phyloP scores from a whole-genome alignment of 2,329 filamentous ascomycete species.

The Metarhizium rileyi region DNA sequence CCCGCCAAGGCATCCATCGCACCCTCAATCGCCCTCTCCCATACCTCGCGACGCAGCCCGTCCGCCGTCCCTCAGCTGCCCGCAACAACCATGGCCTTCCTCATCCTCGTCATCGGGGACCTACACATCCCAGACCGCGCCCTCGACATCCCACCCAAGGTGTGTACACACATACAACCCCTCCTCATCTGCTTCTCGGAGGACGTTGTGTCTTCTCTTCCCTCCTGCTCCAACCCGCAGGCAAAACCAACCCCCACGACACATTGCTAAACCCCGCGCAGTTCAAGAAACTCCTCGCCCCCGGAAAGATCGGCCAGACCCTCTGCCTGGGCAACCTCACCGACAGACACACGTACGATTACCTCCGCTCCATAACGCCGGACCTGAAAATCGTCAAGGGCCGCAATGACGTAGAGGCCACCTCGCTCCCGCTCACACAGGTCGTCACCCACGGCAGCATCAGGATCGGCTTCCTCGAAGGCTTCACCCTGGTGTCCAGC shows the following conservation, averaged over 20 bases:
- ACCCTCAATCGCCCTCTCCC: neutral
- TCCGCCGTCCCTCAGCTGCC: neutral
- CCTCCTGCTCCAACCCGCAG: no score
- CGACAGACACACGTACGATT: slow-evolving; percentile 71
- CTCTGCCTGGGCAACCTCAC: slow-evolving; percentile 74
- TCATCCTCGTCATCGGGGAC: slow-evolving; percentile 87
- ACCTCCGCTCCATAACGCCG: slow-evolving; percentile 64
- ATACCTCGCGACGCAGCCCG: no score
- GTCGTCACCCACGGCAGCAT: slow-evolving; percentile 57
- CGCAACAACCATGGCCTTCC: slow-evolving; percentile 59
- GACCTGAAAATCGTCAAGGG: slow-evolving; percentile 63
- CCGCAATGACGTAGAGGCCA: slow-evolving; percentile 56
- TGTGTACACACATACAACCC: slow-evolving; percentile 26
- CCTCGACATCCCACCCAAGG: slow-evolving; percentile 84
- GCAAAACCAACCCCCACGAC: no score
- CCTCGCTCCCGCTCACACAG: slow-evolving; percentile 54
- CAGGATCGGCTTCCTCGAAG: slow-evolving; percentile 58
- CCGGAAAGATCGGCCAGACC: slow-evolving; percentile 74
- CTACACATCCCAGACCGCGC: slow-evolving; percentile 89
- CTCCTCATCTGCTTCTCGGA: no score
- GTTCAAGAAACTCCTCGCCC: slow-evolving; percentile 80
- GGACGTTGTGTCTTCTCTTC: no score
- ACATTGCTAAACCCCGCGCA: slow-evolving; percentile 23
- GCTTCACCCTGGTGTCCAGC: slow-evolving; percentile 57
- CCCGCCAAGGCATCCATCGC: neutral